phyloP scores from a whole-genome alignment of 164 flowering plant species.

The Cinnamomum micranthum region DNA sequence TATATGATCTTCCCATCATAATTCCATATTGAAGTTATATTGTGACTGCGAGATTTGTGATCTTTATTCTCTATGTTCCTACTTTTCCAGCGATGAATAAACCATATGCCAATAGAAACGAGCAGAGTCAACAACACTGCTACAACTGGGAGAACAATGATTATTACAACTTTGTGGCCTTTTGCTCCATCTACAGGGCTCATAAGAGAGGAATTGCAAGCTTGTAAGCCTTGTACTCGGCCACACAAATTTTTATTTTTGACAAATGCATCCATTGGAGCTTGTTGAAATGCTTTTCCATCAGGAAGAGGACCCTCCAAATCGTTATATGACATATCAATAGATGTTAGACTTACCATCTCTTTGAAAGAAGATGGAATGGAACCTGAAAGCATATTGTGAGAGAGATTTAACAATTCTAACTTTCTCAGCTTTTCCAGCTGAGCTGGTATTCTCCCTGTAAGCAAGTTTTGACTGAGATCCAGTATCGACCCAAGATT shows the following conservation, averaged over 20 bases:
- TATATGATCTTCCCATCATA: conserved; percentile 7
- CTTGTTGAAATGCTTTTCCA: background rate
- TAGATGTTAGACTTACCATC: background rate
- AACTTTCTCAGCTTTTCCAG: background rate
- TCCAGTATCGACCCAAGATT: background rate
- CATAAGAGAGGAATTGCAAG: background rate
- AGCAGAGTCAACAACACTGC: background rate
- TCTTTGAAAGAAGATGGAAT: conserved; percentile 3
- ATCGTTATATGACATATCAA: conserved; percentile 1
- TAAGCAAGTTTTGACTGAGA: background rate
- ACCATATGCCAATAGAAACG: background rate
- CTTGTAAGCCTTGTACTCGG: background rate
- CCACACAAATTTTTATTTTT: conserved; percentile 5
- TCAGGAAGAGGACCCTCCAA: conserved; percentile 5
- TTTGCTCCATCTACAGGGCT: background rate
- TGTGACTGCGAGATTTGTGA: no score
- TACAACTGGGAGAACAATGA: background rate
- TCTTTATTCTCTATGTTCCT: background rate
- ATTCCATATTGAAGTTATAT: conserved; percentile 5
- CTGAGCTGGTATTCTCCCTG: background rate
- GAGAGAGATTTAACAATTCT: conserved; percentile 4
- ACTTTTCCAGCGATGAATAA: background rate
- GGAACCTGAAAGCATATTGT: conserved; percentile 2
- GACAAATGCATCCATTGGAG: background rate
- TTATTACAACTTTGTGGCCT: background rate